Evolutionary conservation across 306 rosid species (phyloP).

Genomic region (Cercis canadensis): DNA sequence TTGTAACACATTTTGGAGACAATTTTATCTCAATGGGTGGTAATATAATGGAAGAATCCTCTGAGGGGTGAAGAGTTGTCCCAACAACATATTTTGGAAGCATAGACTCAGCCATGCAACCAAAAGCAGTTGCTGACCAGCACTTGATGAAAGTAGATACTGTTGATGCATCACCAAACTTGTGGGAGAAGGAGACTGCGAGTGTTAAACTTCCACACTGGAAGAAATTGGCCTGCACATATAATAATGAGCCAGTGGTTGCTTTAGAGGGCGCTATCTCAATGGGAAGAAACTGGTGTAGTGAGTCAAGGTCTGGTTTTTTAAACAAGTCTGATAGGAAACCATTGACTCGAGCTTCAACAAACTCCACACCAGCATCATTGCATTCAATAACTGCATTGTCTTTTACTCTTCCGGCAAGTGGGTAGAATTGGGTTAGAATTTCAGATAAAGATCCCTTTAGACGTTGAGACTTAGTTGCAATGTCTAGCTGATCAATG

Average conservation of each 20-base stretch:
- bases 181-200: conserved; percentile 42
- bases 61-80: conserved; percentile 20
- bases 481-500: not conserved
- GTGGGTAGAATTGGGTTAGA: conserved; percentile 44
- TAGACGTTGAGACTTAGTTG: not conserved
- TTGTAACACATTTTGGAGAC: not conserved
- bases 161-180: conserved; percentile 46
- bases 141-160: conserved; percentile 30
- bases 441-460: conserved; percentile 39
- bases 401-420: conserved; percentile 48
- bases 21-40: not conserved
- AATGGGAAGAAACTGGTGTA: conserved; percentile 23
- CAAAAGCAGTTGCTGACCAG: conserved; percentile 34
- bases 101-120: not conserved
- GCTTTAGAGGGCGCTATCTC: not conserved
- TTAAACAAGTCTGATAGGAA: conserved; percentile 35
- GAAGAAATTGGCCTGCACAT: conserved; percentile 43
- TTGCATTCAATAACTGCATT: conserved; percentile 34
- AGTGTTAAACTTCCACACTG: conserved; percentile 49
- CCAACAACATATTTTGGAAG: conserved; percentile 3
- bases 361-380: conserved; percentile 41
- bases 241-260: conserved; percentile 18
- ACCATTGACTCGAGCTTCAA: conserved; percentile 35
- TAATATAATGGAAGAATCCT: not conserved
- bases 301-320: conserved; percentile 32